Evolutionary conservation across 805 yeast species (phyloP).

Genomic region (Tetrapisispora arboricola): DNA sequence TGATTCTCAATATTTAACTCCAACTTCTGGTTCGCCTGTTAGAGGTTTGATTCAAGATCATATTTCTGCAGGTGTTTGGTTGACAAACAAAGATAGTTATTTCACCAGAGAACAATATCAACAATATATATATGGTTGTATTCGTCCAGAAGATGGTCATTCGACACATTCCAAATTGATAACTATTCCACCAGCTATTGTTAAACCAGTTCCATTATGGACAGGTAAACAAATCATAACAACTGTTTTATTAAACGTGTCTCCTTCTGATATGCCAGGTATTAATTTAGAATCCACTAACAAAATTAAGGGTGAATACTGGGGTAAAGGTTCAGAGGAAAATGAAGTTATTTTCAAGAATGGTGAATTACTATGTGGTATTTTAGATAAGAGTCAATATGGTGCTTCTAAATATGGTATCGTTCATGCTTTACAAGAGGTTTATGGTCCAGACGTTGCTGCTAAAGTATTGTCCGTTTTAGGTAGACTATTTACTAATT

Average conservation of each 20-base stretch:
- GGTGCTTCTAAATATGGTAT: constrained; percentile 97
- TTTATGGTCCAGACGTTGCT: constrained; percentile 84
- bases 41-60: constrained; percentile 99
- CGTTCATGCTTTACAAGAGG: constrained; percentile 92
- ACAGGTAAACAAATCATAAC: constrained; percentile 96
- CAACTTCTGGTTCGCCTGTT: constrained; percentile 96
- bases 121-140: constrained; percentile 85
- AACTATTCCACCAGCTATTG: constrained; percentile 82
- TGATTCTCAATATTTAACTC: constrained; percentile 94
- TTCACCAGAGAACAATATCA: constrained; percentile 89
- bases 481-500: constrained; percentile 90
- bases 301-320: constrained; percentile 87
- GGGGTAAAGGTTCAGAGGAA: constrained; percentile 81
- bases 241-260: constrained; percentile 81
- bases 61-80: constrained; percentile 97
- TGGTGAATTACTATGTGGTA: constrained; percentile 87
- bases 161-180: constrained; percentile 56
- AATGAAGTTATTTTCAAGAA: constrained; percentile 75
- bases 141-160: constrained; percentile 96
- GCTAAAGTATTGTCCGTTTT: constrained; percentile 85
- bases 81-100: constrained; percentile 84
- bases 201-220: constrained; percentile 87
- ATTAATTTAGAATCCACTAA: constrained; percentile 73
- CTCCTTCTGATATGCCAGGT: constrained; percentile 85
- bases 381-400: constrained; percentile 93